These are phyloP conservation scores for Annulohypoxylon moriforme DNA, from an alignment of 495 filamentous ascomycete genomes.

Conservation along the genomic window DNA sequence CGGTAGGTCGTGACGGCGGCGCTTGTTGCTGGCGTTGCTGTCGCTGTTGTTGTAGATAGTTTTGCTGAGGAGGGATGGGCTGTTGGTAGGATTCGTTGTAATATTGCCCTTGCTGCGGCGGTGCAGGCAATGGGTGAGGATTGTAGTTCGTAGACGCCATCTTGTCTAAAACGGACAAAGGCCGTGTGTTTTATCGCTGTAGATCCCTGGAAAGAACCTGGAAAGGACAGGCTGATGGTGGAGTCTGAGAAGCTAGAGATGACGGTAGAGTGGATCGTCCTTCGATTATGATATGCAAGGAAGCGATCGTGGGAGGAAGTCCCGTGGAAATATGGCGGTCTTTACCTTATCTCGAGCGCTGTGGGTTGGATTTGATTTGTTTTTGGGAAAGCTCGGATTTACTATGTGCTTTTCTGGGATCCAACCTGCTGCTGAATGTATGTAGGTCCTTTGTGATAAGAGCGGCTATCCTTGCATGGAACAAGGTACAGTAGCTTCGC, in stretches of 20 bases:
- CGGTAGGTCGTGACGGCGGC: constrained; percentile 24
- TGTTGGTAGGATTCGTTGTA: constrained; percentile 42
- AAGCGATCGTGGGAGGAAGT: constrained; percentile 44
- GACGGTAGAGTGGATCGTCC: constrained; percentile 41
- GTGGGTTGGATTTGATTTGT: constrained; percentile 31
- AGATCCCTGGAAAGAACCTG: constrained; percentile 45
- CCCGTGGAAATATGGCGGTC: constrained; percentile 22
- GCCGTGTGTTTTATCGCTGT: constrained; percentile 35
- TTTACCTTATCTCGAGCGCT: constrained; percentile 35
- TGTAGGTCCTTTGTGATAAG: constrained; percentile 38
- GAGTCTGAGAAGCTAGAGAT: constrained; percentile 36
- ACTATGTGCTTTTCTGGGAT: background rate
- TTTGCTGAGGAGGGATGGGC: constrained; percentile 37
- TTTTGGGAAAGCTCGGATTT: constrained; percentile 27
- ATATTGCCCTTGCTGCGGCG: constrained; percentile 44
- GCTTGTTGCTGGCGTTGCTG: constrained; percentile 40
- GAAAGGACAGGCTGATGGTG: constrained; percentile 35
- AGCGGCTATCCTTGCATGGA: constrained; percentile 29
- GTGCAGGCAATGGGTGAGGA: constrained; percentile 45
- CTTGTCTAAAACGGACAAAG: constrained; percentile 36
- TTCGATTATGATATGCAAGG: constrained; percentile 45
- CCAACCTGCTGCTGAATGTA: background rate
- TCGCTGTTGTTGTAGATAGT: constrained; percentile 49
- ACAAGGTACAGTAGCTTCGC: constrained; percentile 13
- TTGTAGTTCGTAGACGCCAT: constrained; percentile 49